Evolutionary conservation across 2,329 filamentous ascomycete species (phyloP), one percentile per base, ranked within the genome.

Genomic region (Colletotrichum sp.): DNA sequence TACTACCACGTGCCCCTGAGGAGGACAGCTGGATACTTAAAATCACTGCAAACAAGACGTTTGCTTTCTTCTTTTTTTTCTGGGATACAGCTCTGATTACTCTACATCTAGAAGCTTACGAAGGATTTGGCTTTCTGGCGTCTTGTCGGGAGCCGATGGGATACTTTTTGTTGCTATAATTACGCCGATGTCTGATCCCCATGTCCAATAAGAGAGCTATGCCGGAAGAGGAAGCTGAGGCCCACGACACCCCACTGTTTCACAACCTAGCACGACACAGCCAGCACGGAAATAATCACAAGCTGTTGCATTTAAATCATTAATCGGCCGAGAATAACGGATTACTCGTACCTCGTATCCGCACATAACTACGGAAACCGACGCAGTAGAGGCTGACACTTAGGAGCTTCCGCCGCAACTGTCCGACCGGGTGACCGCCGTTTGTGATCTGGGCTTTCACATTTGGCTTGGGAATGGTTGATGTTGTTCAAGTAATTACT

Each of bases 1-100:
- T 13, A 0, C 44, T 49, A 18, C 44, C n/a, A 21, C 2, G 6
- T 21, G n/a, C 0, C 0, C 39, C 5, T 10, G 18, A 0, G 0
- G 0, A 44, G 39, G 39, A 44, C 36, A 44, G 8, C 0, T n/a
- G 9, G 0, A n/a, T 6, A 1, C 39, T 0, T 7, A 1, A 49
- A 6, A 21, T 1, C n/a, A 49, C n/a, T 21, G 44, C 0, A 1
- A 49, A 21, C 10, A 21, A 49, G n/a, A 49, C 10, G 10, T 21
- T 13, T 49, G 1, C 10, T 21, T 21, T 21, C 3, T 7, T 49
- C 1, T 49, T 3, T 49, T 49, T 49, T 21, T 26, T 26, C 21
- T 24, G 21, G 21, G 21, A 24, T 24, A 3, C 0, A n/a, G 3
- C 16, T 49, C 9, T 49, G 10, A 2, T 21, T 0, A 12, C 12